phyloP scores from a whole-genome alignment of 2,329 filamentous ascomycete species.

The Beauveria sp. region DNA sequence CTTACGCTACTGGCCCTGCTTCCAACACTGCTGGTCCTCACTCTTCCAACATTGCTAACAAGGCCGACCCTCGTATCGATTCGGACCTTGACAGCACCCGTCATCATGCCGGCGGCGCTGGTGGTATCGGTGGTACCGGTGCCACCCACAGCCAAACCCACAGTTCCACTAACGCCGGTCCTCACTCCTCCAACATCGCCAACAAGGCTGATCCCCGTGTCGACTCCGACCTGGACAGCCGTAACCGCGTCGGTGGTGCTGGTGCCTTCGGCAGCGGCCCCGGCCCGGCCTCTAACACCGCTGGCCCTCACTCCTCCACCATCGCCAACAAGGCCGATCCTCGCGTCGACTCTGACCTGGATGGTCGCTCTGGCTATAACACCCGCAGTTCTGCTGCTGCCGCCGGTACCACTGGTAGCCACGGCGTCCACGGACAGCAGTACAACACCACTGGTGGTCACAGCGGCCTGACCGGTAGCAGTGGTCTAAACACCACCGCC shows the following conservation, averaged over 20 bases:
- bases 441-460: constrained; percentile 19
- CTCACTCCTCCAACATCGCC: constrained; percentile 32
- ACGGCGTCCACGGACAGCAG: constrained; percentile 30
- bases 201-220: constrained; percentile 32
- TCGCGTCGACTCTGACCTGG: constrained; percentile 42
- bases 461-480: constrained; percentile 10
- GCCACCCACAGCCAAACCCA: no score
- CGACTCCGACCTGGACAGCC: constrained; percentile 32
- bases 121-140: no score
- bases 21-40: constrained; percentile 32
- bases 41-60: constrained; percentile 35
- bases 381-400: constrained; percentile 16
- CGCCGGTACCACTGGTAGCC: constrained; percentile 26
- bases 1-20: constrained; percentile 14
- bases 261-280: constrained; percentile 13
- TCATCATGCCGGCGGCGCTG: no score
- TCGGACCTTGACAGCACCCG: constrained; percentile 34
- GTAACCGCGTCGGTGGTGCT: constrained; percentile 14
- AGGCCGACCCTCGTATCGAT: constrained; percentile 44
- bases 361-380: constrained; percentile 21
- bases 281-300: constrained; percentile 15
- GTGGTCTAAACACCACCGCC: constrained; percentile 6
- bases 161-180: constrained; percentile 18
- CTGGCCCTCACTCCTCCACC: constrained; percentile 34
- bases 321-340: constrained; percentile 42